Evolutionary conservation across 2,329 filamentous ascomycete genomes (phyloP), one percentile per base, ranked within the genome.

Genomic region (Phoma herbarum): DNA sequence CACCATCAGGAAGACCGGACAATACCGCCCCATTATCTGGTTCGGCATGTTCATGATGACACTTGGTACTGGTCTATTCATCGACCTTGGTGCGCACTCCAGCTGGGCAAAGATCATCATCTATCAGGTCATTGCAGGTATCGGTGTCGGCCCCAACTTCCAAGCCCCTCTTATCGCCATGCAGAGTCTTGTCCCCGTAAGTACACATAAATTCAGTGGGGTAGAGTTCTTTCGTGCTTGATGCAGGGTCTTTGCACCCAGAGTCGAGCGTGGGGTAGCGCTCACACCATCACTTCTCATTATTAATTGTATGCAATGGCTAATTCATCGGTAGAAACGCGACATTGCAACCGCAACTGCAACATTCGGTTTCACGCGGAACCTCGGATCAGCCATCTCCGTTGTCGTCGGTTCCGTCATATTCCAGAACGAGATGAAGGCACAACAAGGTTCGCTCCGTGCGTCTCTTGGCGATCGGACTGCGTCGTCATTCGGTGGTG

Each of bases 391-490:
- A 0, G 84, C 87, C 2, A 84, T 88, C 20, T 88, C 87, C 0
- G 84, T 92, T 51, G 89, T 92, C 1, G 81, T 93, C 37, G 91
- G 91, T 23, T 87, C 89, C n/a, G 89, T 92, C 44, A 84, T 93
- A 35, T 93, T 93, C 78, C 88, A 92, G 76, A 93, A 93, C 72
- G 79, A 84, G 59, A 91, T 92, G 87, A 78, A 86, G 63, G 80
- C 79, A 45, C 84, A 86, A 65, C 80, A 82, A 26, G 69, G 77
- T 4, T 69, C 71, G 9, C 81, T 90, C 28, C 75, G 78, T 22
- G 67, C 77, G 28, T 75, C 83, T 4, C 80, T 91, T 0, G 84
- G 84, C 0, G 77, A 79, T 0, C 70, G 83, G 3, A 77, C 83
- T 1, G 86, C 86, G 0, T 65, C 73, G 4, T 68, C 79, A 23